A percentile compares a stretch with the other conserved stretches of the same genome.
These are phyloP conservation scores for Escallonia rubra DNA, from an alignment of 129 eudicot genomes.

Conservation along the genomic window DNA sequence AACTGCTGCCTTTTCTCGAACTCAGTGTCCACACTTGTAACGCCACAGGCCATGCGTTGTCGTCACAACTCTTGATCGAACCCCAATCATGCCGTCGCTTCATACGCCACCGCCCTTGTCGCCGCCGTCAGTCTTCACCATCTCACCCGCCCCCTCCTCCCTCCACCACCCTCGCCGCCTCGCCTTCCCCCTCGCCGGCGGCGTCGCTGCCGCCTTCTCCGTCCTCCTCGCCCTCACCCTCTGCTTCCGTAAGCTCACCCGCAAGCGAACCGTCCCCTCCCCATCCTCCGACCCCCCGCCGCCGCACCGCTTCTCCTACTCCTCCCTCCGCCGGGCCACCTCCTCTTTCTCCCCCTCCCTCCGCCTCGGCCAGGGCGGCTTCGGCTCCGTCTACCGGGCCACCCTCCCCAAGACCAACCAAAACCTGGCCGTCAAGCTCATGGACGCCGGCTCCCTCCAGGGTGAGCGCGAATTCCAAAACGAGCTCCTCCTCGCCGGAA, in stretches of 20 bases:
- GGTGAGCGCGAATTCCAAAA: constrained; percentile 96
- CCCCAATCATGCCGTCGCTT: constrained; percentile 60
- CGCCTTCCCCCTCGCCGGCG: constrained; percentile 35
- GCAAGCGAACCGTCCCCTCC: constrained; percentile 63
- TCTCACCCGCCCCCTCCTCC: constrained; percentile 32
- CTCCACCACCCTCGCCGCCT: constrained; percentile 15
- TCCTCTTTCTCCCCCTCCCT: constrained; percentile 53
- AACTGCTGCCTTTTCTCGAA: neutral
- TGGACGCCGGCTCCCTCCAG: constrained; percentile 90
- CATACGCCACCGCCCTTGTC: constrained; percentile 27
- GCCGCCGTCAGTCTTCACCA: neutral
- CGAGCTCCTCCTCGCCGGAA: constrained; percentile 77
- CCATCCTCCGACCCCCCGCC: constrained; percentile 36
- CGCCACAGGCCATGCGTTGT: neutral
- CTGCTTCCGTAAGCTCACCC: constrained; percentile 64
- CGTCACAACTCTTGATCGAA: neutral
- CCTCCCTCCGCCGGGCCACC: constrained; percentile 81
- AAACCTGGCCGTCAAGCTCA: constrained; percentile 70
- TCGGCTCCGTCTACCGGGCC: constrained; percentile 80
- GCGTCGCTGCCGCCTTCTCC: constrained; percentile 45
- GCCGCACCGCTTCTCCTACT: constrained; percentile 68
- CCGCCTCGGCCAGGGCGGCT: constrained; percentile 94
- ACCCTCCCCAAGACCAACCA: constrained; percentile 33
- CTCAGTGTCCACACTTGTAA: too few species aligned
- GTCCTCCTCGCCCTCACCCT: constrained; percentile 51